Evolutionary conservation across 352 stramenopile species (phyloP).

Genomic region (Pythium rhizo-oryzae): DNA sequence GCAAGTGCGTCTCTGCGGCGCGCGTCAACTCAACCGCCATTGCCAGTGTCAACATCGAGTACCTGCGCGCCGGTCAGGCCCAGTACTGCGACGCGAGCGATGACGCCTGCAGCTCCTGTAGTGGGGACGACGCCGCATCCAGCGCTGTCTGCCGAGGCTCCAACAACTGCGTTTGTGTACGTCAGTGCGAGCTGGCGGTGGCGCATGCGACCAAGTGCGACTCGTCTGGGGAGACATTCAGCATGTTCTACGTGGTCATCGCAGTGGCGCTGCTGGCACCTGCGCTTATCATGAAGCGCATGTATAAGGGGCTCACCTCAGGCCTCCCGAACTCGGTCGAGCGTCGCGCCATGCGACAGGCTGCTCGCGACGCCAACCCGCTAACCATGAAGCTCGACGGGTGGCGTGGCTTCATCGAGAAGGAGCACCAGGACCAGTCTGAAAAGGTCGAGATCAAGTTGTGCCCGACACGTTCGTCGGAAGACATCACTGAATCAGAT

Average conservation of each 20-base stretch:
- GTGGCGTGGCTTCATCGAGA: constrained; percentile 31
- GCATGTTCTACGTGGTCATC: constrained; percentile 7
- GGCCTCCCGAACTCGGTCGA: not conserved
- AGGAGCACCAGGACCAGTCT: constrained; percentile 22
- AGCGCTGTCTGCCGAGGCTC: constrained; percentile 26
- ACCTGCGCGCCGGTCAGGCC: constrained; percentile 25
- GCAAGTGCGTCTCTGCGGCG: constrained; percentile 36
- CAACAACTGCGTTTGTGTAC: constrained; percentile 31
- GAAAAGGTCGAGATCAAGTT: constrained; percentile 29
- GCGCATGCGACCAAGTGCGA: not conserved
- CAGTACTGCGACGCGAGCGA: constrained; percentile 37
- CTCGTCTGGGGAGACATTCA: not conserved
- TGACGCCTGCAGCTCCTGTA: constrained; percentile 28
- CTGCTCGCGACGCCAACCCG: constrained; percentile 15
- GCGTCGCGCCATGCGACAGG: not conserved
- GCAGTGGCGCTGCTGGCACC: not conserved
- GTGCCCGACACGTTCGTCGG: not conserved
- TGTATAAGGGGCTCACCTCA: constrained; percentile 10
- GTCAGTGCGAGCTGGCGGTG: constrained; percentile 29
- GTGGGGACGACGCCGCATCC: not conserved
- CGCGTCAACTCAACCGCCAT: constrained; percentile 8
- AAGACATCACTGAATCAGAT: not conserved
- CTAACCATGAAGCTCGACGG: constrained; percentile 38
- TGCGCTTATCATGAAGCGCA: not conserved
- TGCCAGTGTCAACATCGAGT: constrained; percentile 17